Evolutionary conservation across 768 basidiomycete species (phyloP).

Genomic region (Kwoniella mangroviensis): DNA sequence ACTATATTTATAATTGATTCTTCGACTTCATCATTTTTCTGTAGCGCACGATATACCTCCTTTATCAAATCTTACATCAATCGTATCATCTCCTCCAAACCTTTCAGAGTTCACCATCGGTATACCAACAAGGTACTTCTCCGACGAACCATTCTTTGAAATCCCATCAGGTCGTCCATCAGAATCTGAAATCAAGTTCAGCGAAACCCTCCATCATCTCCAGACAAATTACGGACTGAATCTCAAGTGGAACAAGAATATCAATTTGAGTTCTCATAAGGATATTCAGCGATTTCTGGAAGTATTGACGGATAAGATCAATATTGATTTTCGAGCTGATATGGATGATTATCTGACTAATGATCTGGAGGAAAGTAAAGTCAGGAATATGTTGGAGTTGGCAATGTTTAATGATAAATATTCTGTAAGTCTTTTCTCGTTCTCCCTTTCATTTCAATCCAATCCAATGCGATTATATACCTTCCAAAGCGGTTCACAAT

Average conservation of each 20-base stretch:
- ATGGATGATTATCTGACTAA: slow-evolving; percentile 34
- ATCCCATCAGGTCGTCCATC: slow-evolving; percentile 13
- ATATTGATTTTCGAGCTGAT: slow-evolving; percentile 43
- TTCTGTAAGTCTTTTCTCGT: slow-evolving; percentile 4
- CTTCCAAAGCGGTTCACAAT: too few species aligned
- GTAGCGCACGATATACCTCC: slow-evolving; percentile 10
- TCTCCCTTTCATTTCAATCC: background rate
- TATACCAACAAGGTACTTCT: slow-evolving; percentile 35
- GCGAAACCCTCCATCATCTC: slow-evolving; percentile 31
- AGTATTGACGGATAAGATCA: slow-evolving; percentile 32
- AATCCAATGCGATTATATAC: too few species aligned
- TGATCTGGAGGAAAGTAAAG: slow-evolving; percentile 15
- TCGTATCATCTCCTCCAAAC: slow-evolving; percentile 24
- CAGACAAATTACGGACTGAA: slow-evolving; percentile 22
- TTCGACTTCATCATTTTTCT: background rate
- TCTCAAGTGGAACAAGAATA: slow-evolving; percentile 28
- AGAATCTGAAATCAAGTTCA: slow-evolving; percentile 25
- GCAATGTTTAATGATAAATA: slow-evolving; percentile 47
- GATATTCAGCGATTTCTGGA: slow-evolving; percentile 23
- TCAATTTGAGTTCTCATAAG: slow-evolving; percentile 23
- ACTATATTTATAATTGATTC: background rate
- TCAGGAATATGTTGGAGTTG: slow-evolving; percentile 34
- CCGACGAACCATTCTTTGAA: slow-evolving; percentile 17
- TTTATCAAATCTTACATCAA: slow-evolving; percentile 26
- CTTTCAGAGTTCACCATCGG: slow-evolving; percentile 37